Evolutionary conservation across 2,329 filamentous ascomycete genomes (phyloP), one percentile per base, ranked within the genome.

Genomic region (Trichoderma simmonsii): DNA sequence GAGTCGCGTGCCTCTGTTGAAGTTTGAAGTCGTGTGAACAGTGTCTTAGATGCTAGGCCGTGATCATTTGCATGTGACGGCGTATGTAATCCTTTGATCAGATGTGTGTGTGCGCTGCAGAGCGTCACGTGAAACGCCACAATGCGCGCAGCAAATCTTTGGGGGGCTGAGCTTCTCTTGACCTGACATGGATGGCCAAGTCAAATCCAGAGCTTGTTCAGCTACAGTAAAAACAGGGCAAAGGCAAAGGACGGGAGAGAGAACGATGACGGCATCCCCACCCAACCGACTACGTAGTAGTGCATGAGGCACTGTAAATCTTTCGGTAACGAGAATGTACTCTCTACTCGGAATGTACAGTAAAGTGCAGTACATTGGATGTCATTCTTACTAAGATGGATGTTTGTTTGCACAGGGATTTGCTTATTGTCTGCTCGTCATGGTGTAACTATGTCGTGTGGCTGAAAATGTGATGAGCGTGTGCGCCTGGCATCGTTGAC

Each of bases 51-150:
- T 30, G 14, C 7, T 51, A 2, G n/a, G 43, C 14, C 28, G 63
- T 56, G 48, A 67, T n/a, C 62, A 57, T 67, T 61, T 61, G n/a
- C 66, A 69, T 69, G 66, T 69, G 66, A 69, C 11, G 30, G 57
- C 28, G 30, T 21, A 32, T 24, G 18, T 14, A 34, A 43, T 43
- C 15, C 30, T 21, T 30, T 30, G 24, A 3, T 60, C 4, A 60
- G 56, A 36, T 57, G 30, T 30, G 12, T 12, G 26, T n/a, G 14
- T 36, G 34, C 11, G n/a, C 7, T 21, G 34, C 43, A 51, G 21
- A 54, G 36, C 56, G 18, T 69, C 56, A 69, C 66, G 56, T 69
- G 56, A 34, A 69, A 32, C 36, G 26, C 65, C 36, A 57, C 48
- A 21, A 12, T 43, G 39, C 39, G 26, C 14, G 15, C 26, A 65